Base-by-base conservation (phyloP, 2,329 filamentous ascomycete genomes). In the Alternaria sp. region DNA sequence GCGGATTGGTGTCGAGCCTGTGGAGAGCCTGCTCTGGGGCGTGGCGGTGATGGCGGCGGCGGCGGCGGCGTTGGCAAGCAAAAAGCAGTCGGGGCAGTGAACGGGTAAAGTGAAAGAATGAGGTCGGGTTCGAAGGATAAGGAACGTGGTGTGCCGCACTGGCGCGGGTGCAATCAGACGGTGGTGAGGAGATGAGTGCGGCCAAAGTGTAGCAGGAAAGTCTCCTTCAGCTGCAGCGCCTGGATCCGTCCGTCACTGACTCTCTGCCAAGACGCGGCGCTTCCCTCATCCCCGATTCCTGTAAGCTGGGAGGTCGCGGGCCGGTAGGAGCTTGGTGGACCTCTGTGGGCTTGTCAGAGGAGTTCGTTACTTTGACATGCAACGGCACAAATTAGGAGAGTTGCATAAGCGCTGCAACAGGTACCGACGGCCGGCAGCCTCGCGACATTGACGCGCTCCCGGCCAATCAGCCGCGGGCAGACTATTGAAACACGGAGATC, bases 141-240 rank as follows among this genome's bases (percentile, higher is more conserved):
- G 56, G 62, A 64, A 57, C 56, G 63, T 65, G 57, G 16, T 25
- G 45, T 52, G 54, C 51, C 44, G 55, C 36, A 44, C 43, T 36
- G 46, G 46, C 43, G 62, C 54, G 43, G 55, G 45, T 56, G 49
- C 43, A 59, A 46, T 62, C 63, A 60, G 66, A 65, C 65, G 59
- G 66, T 62, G 60, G 62, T 68, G 62, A 67, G 60, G 62, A 61
- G 57, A 53, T 54, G 57, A 53, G 50, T 62, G 59, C 62, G 53
- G 61, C 53, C 57, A 60, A 55, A 52, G 64, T 62, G 65, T 66
- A 58, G 62, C 65, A 65, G 58, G 61, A 64, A 58, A 40, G 44
- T 54, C 52, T 46, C 34, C 62, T 60, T 44, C 56, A 57, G 58
- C 32, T 27, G 20, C 46, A 34, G 46, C 46, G 46, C 32, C 45